Base-by-base conservation (phyloP, 805 yeast species). In the Barnettozyma californica region DNA sequence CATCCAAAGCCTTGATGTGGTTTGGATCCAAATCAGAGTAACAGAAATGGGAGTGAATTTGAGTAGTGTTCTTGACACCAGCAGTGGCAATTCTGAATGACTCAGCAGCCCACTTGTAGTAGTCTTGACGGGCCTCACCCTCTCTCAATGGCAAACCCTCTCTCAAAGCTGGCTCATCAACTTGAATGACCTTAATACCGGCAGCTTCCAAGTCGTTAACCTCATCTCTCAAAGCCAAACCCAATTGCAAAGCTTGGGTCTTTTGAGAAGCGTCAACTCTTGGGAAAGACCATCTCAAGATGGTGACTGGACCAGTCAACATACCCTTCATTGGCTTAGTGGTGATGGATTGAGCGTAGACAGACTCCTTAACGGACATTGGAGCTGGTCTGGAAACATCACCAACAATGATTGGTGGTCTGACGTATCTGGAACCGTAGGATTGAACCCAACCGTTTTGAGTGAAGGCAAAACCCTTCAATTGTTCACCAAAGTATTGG, bases 211-310 rank as follows among this genome's bases (percentile, higher is more conserved):
- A 87, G 73, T 94, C 99, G 68, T 84, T 79, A 65, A 94, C 99
- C 82, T 94, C 99, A 67, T 94, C 99, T 79, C 98, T 89, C 69
- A 94, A 81, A 63, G 98, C 98, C 68, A 94, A 80, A 70, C 95
- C 95, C 69, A 94, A 85, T 82, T 94, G 99, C 72, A 87, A 81
- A 63, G 97, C 89, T 80, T 94, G 99, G 61, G 82, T 80, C 78
- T 87, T 81, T 77, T 87, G 91, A 56, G 95, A 78, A 62, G 92
- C 86, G 68, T 94, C 99, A 71, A 91, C 92, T 86, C 99, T 89
- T 80, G 99, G 99, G 97, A 94, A 94, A 64, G 99, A 94, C 99
- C 99, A 94, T 84, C 99, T 88, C 73, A 94, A 85, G 77, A 95
- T 89, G 70, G 99, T 94, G 66, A 94, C 94, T 72, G 99, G 99